phyloP scores from a whole-genome alignment of 2,329 filamentous ascomycete genomes.

The Monilinia vaccinii-corymbosi region DNA sequence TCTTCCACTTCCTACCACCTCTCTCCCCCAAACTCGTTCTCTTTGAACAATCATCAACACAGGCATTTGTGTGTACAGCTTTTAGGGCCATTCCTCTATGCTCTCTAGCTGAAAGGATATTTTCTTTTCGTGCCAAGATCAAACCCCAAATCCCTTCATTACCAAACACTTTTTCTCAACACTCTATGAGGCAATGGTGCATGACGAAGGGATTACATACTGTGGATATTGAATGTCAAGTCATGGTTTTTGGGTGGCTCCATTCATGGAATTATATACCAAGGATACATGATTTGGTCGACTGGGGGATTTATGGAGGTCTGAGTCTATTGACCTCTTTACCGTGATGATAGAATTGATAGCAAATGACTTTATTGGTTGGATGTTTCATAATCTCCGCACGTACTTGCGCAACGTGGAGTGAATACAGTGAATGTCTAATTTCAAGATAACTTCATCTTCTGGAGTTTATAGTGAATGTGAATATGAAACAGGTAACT shows the following conservation, averaged over 20 bases:
- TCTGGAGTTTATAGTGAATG: neutral
- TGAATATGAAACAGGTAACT: too few relatives aligned
- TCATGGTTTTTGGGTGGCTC: neutral
- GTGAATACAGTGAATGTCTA: neutral
- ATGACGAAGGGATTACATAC: slow-evolving; percentile 47
- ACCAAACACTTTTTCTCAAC: slow-evolving; percentile 53
- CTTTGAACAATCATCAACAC: slow-evolving; percentile 13
- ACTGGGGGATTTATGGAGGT: neutral
- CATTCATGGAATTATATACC: neutral
- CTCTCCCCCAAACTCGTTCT: neutral
- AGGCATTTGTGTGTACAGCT: slow-evolving; percentile 46
- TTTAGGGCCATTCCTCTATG: slow-evolving; percentile 33
- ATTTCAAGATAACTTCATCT: neutral
- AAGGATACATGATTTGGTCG: neutral
- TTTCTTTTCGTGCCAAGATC: slow-evolving; percentile 41
- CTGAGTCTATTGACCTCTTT: neutral
- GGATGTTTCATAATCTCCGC: neutral
- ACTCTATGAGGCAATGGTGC: slow-evolving; percentile 46
- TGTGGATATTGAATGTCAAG: slow-evolving; percentile 11
- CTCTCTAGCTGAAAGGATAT: slow-evolving; percentile 37
- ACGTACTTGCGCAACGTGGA: neutral
- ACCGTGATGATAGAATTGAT: neutral
- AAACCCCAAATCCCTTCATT: slow-evolving; percentile 40
- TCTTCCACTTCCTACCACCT: neutral
- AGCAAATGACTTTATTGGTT: neutral